Evolutionary conservation across 2,329 filamentous ascomycete genomes (phyloP), one percentile per base, ranked within the genome.

Genomic region (Boeremia exigua): DNA sequence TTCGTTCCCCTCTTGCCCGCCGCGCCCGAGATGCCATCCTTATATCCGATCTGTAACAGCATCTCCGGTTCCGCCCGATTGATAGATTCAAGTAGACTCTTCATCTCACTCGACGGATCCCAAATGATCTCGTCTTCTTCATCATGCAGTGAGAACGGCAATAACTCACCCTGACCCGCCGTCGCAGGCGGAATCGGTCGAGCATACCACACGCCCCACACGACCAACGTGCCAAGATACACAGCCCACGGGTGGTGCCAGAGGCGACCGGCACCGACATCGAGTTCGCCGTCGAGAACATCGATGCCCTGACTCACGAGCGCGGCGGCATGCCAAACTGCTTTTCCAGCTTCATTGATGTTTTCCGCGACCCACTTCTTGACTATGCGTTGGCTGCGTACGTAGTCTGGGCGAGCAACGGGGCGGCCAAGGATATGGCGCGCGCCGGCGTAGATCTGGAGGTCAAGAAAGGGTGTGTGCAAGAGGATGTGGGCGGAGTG

Each of bases 191-290:
- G 48, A 2, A 47, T 4, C 14, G 71, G 71, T 6, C 67, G 57
- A 30, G 75, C 74, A 45, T 83, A 81, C 62, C 86, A 83, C 48
- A 84, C 85, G 0, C 81, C 80, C 84, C 85, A 88, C 29, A 81
- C 80, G 0, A 82, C 82, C 36, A 87, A 63, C 0, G 84, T 85
- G 0, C 83, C 83, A 1, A 88, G 73, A 61, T 87, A 87, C 11
- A 87, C 66, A 58, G 82, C 84, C 86, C 85, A 88, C 0, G 84
- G 83, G 15, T 86, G 84, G 62, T 87, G 84, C 65, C 87, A 87
- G 0, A 83, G 72, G 38, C 83, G 80, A 25, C 59, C 60, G 2
- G 80, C 78, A 17, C 84, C 81, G 54, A 79, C 81, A 32, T 83
- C 79, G n/a, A 58, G 47, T 23, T 67, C 62, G 9, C 61, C 58